Evolutionary conservation across 73 alveolate species (phyloP).

Genomic region (Stentor roeselii): DNA sequence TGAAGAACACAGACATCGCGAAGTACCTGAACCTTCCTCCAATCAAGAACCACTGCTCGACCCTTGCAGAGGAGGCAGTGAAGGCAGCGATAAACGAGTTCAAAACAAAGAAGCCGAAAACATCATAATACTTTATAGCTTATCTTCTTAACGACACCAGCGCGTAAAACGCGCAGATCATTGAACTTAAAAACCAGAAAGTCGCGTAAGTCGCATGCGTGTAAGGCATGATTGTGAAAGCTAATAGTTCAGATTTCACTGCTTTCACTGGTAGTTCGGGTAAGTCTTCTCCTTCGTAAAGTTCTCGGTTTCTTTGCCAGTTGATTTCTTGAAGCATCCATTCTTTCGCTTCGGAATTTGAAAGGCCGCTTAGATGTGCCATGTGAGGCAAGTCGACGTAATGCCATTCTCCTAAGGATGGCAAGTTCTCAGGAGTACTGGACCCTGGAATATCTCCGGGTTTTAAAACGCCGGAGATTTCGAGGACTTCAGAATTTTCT

Average conservation of each 20-base stretch:
- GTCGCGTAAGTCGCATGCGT: slow-evolving; percentile 16
- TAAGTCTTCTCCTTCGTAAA: slow-evolving; percentile 6
- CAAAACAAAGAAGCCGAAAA: slow-evolving; percentile 49
- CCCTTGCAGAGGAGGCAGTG: slow-evolving; percentile 96
- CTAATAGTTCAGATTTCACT: slow-evolving; percentile 13
- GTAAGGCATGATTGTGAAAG: slow-evolving; percentile 1
- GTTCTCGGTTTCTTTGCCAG: background rate
- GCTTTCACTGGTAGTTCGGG: slow-evolving; percentile 11
- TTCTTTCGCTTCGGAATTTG: background rate
- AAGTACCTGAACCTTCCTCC: slow-evolving; percentile 85
- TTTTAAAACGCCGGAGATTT: background rate
- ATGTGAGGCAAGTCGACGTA: background rate
- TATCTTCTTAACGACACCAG: too few species aligned
- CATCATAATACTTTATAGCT: too few species aligned
- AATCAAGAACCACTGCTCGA: slow-evolving; percentile 87
- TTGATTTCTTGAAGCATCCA: slow-evolving; percentile 10
- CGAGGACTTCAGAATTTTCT: background rate
- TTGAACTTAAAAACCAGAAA: slow-evolving; percentile 4
- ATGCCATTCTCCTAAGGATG: slow-evolving; percentile 9
- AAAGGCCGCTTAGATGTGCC: background rate
- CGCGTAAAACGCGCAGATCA: background rate
- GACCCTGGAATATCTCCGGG: background rate
- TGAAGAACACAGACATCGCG: slow-evolving; percentile 87
- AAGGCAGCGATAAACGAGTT: slow-evolving; percentile 87
- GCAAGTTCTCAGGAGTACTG: background rate